These are phyloP conservation scores for Trichoderma oligosporum DNA, from an alignment of 2,329 filamentous ascomycete genomes.

Conservation along the genomic window DNA sequence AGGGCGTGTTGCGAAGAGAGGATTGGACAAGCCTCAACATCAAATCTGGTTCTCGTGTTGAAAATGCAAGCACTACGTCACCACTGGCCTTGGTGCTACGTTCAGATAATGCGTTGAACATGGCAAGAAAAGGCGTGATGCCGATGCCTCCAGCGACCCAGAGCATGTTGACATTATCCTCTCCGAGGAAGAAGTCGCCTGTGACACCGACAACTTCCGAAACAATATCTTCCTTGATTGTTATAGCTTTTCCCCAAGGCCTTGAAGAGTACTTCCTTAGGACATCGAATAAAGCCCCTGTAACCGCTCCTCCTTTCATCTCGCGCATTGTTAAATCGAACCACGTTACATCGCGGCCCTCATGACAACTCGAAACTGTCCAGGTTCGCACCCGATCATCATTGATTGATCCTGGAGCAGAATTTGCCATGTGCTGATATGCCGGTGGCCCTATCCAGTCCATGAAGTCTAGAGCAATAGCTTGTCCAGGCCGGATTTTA, in stretches of 20 bases:
- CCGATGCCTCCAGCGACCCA: slow-evolving; percentile 19
- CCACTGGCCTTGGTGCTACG: neutral
- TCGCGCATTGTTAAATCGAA: slow-evolving; percentile 16
- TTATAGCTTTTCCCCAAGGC: neutral
- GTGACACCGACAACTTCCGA: slow-evolving; percentile 16
- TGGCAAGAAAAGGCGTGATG: slow-evolving; percentile 18
- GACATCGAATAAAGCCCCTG: slow-evolving; percentile 13
- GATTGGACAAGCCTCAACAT: slow-evolving; percentile 13
- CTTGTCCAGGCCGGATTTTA: slow-evolving; percentile 12
- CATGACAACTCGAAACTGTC: slow-evolving; percentile 16
- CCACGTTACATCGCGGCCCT: slow-evolving; percentile 3
- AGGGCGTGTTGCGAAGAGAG: neutral
- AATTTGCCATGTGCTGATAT: slow-evolving; percentile 19
- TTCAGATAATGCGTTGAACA: slow-evolving; percentile 15
- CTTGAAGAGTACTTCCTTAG: neutral
- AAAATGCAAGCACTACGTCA: slow-evolving; percentile 12
- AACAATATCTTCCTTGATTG: neutral
- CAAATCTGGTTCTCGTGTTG: slow-evolving; percentile 15
- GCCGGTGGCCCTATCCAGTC: slow-evolving; percentile 16
- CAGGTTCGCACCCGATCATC: slow-evolving; percentile 10
- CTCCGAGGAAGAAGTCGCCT: slow-evolving; percentile 11
- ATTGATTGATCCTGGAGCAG: slow-evolving; percentile 7
- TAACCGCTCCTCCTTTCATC: slow-evolving; percentile 16
- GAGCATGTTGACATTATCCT: slow-evolving; percentile 10
- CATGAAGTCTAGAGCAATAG: slow-evolving; percentile 14